Evolutionary conservation across 345 rosid genomes (phyloP).

Genomic region (Anastatica hierochuntica): DNA sequence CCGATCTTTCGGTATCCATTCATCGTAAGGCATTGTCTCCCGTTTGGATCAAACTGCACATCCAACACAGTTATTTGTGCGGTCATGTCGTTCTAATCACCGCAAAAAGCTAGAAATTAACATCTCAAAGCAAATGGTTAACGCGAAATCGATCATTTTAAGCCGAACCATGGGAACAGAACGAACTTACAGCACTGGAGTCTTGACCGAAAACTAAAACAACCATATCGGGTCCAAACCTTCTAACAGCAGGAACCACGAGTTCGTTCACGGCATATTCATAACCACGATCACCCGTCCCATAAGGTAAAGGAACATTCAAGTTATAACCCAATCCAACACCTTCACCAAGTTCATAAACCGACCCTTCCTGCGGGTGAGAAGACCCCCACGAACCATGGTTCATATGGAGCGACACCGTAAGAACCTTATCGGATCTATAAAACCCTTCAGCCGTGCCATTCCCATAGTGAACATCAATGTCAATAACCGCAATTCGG

Average conservation of each 20-base stretch:
- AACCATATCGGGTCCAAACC: conserved; percentile 55
- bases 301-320: conserved; percentile 80
- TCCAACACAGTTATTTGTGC: background rate
- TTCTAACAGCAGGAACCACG: conserved; percentile 53
- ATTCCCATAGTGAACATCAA: conserved; percentile 86
- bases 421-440: conserved; percentile 47
- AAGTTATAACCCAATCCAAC: conserved; percentile 74
- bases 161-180: background rate
- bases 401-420: conserved; percentile 86
- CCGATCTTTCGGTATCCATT: conserved; percentile 68
- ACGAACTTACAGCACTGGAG: conserved; percentile 79
- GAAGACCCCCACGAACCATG: conserved; percentile 98
- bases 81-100: too few relatives aligned
- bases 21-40: conserved; percentile 85
- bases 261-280: conserved; percentile 50
- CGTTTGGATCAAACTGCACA: conserved; percentile 82
- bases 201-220: conserved; percentile 81
- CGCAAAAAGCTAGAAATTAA: too few relatives aligned
- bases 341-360: conserved; percentile 70
- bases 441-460: conserved; percentile 91
- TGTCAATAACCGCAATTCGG: conserved; percentile 58
- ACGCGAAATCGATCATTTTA: too few relatives aligned
- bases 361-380: conserved; percentile 66
- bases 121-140: too few relatives aligned
- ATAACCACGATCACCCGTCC: conserved; percentile 80